Evolutionary conservation across 2,329 filamentous ascomycete genomes (phyloP).

Genomic region (Exserohilum turcica): DNA sequence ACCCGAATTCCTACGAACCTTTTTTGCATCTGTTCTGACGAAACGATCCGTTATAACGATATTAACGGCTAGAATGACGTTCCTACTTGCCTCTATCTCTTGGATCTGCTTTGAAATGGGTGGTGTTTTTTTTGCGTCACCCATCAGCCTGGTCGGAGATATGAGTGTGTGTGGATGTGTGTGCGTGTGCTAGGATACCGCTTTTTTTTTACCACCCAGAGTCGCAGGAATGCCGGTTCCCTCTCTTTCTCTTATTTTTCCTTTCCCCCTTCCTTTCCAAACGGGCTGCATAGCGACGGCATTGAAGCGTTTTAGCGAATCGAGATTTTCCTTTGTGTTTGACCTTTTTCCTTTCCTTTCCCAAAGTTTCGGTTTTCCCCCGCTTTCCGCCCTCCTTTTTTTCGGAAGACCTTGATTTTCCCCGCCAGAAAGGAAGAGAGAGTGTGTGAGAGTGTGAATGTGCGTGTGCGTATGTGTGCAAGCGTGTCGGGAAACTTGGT

Average conservation of each 20-base stretch:
- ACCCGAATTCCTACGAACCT: not conserved
- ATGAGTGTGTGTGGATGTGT: not conserved
- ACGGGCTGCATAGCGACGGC: slow-evolving; percentile 45
- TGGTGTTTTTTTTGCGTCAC: not conserved
- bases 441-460: too few species aligned
- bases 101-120: not conserved
- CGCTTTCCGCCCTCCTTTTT: too few species aligned
- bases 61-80: not conserved
- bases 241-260: not conserved
- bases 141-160: not conserved
- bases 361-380: not conserved
- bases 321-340: slow-evolving; percentile 7
- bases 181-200: not conserved
- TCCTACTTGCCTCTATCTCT: not conserved
- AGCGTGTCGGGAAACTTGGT: too few species aligned
- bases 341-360: not conserved
- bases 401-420: slow-evolving; percentile 5
- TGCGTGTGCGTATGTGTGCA: too few species aligned
- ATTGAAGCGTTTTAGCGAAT: slow-evolving; percentile 44
- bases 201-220: not conserved
- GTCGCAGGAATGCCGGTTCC: not conserved
- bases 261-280: slow-evolving; percentile 8
- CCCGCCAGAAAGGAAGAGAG: too few species aligned
- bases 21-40: not conserved
- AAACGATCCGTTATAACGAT: not conserved